These are phyloP conservation scores for Brassica incana DNA, from an alignment of 345 rosid genomes.

Conservation along the genomic window DNA sequence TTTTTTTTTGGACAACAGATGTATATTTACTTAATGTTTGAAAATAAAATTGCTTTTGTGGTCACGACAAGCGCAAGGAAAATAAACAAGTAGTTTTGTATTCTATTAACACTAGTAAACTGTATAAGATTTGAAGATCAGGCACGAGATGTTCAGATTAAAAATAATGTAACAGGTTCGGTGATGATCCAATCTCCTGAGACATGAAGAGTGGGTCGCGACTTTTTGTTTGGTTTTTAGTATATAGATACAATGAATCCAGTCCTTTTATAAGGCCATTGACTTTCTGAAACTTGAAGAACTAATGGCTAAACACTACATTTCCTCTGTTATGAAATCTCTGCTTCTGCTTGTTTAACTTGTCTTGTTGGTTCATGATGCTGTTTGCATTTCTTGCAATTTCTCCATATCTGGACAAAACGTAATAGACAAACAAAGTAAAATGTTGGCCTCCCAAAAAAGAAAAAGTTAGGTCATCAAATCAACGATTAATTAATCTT, in stretches of 20 bases:
- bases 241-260: neutral
- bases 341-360: conserved; percentile 1
- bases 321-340: conserved; percentile 14
- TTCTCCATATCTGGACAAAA: neutral
- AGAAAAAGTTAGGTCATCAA: neutral
- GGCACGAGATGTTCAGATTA: no score
- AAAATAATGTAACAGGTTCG: no score
- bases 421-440: neutral
- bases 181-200: no score
- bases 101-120: no score
- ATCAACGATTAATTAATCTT: neutral
- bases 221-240: neutral
- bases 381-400: neutral
- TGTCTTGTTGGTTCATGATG: neutral
- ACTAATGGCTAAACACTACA: neutral
- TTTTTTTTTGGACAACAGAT: no score
- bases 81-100: neutral
- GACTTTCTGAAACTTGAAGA: neutral
- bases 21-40: no score
- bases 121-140: neutral
- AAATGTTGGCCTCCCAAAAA: neutral
- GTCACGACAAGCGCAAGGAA: neutral
- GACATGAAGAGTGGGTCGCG: no score
- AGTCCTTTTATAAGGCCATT: neutral
- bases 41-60: neutral